These are phyloP conservation scores for Solanum paucissectum DNA, from an alignment of 257 asterid species.

Conservation along the genomic window DNA sequence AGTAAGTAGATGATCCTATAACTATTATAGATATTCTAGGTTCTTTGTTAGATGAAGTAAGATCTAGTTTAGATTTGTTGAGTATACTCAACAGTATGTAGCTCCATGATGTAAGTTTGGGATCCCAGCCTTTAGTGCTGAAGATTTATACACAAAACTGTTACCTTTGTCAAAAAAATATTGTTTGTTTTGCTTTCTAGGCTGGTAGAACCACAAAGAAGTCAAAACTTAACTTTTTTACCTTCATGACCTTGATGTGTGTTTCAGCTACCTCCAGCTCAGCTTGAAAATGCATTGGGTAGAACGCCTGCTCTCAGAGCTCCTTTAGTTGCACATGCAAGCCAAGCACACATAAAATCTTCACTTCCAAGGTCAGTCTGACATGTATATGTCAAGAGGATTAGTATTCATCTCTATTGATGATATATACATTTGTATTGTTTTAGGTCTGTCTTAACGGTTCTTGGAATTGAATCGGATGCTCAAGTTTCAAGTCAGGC, in stretches of 20 bases:
- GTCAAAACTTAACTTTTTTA: background rate
- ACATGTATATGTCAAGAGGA: background rate
- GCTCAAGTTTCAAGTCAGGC: background rate
- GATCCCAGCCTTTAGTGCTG: background rate
- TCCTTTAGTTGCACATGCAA: slow-evolving; percentile 85
- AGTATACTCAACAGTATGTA: background rate
- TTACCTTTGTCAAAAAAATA: background rate
- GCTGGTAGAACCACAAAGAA: background rate
- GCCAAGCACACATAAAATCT: slow-evolving; percentile 68
- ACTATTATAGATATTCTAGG: background rate
- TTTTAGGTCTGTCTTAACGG: slow-evolving; percentile 60
- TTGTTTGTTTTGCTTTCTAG: background rate
- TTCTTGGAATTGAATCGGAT: slow-evolving; percentile 58
- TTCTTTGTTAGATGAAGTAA: background rate
- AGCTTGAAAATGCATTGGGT: slow-evolving; percentile 76
- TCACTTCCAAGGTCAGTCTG: slow-evolving; percentile 73
- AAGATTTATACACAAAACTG: background rate
- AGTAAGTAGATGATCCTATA: background rate
- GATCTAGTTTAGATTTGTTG: background rate
- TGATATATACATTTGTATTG: background rate
- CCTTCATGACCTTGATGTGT: background rate
- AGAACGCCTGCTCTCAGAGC: slow-evolving; percentile 71
- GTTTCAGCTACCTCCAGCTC: slow-evolving; percentile 86
- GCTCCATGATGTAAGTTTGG: background rate
- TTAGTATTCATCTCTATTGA: background rate